phyloP scores from a whole-genome alignment of 148 eudicot species.

The Limonium bicolor region DNA sequence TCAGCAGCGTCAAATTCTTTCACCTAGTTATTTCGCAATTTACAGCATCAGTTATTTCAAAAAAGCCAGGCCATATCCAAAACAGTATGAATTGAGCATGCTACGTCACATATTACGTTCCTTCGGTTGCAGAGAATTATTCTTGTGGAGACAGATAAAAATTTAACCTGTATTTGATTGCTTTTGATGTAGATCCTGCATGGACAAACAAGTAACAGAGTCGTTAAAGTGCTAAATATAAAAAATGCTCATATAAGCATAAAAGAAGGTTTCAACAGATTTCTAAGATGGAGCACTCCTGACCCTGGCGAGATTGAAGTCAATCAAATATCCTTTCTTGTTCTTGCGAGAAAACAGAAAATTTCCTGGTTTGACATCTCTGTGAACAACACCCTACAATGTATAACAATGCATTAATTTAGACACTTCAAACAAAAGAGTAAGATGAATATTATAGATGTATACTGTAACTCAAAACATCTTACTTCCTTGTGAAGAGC shows the following conservation, averaged over 20 bases:
- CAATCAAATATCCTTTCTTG: constrained; percentile 66
- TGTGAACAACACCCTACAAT: constrained; percentile 75
- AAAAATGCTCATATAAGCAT: not conserved
- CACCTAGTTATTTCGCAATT: no score
- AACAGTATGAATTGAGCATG: no score
- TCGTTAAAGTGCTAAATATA: not conserved
- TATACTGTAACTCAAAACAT: not conserved
- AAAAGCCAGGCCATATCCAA: no score
- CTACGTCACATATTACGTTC: no score
- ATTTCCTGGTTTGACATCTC: constrained; percentile 98
- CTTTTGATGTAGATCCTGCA: constrained; percentile 66
- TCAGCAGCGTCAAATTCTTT: no score
- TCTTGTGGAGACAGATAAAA: no score
- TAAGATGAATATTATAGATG: not conserved
- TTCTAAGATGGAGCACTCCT: constrained; percentile 7
- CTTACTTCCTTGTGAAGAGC: constrained; percentile 83
- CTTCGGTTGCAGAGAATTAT: no score
- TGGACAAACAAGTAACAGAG: constrained; percentile 2
- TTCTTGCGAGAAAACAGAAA: constrained; percentile 63
- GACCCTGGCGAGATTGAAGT: constrained; percentile 93
- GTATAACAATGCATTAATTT: not conserved
- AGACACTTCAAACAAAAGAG: not conserved
- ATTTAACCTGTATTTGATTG: constrained; percentile 37
- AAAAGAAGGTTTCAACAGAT: not conserved
- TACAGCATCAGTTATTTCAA: no score